Evolutionary conservation across 1,284 basidiomycete species (phyloP), one percentile per base, ranked within the genome.

Genomic region (Puccinia brachypodii): DNA sequence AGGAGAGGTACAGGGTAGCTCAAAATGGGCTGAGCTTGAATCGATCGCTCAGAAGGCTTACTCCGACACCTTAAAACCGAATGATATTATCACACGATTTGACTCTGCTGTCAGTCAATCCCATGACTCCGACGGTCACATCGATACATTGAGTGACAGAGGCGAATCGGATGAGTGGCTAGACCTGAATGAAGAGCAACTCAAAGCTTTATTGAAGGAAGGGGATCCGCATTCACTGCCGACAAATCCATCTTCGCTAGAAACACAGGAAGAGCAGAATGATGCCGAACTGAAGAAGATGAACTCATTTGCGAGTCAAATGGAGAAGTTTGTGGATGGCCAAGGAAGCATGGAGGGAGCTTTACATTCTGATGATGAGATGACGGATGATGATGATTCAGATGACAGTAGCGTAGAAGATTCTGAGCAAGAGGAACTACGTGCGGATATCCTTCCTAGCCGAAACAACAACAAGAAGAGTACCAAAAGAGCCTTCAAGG

Each of bases 291-390:
- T 94, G 1, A 86, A 89, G 22, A 90, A 90, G 78, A 87, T 98
- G 64, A 90, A 91, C 84, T 89, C 90, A 83, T 89, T 98, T 72
- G 94, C 95, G 13, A 88, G 90, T 83, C 93, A 94, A 86, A 93
- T 98, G 0, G 92, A 94, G 85, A 89, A 89, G 40, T 98, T 98
- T 85, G 91, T 98, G 1, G 92, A 94, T 84, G 94, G 93, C 1
- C 88, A 95, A 85, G 95, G 95, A 6, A 92, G 93, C 83, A 83
- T 96, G 6, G 92, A 94, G 84, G 95, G 95, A 0, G 95, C 94
- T 0, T 87, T 89, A 83, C 79, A 81, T 75, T 81, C 79, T 47
- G 79, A 81, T 68, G 79, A 81, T 75, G 79, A 81, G 31, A 62
- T 73, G 36, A 73, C 79, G 13, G 72, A 75, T 56, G 62, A 33